These are phyloP conservation scores for Pseudognaphalium luteoalbum DNA, from an alignment of 129 eudicot genomes.

Conservation along the genomic window DNA sequence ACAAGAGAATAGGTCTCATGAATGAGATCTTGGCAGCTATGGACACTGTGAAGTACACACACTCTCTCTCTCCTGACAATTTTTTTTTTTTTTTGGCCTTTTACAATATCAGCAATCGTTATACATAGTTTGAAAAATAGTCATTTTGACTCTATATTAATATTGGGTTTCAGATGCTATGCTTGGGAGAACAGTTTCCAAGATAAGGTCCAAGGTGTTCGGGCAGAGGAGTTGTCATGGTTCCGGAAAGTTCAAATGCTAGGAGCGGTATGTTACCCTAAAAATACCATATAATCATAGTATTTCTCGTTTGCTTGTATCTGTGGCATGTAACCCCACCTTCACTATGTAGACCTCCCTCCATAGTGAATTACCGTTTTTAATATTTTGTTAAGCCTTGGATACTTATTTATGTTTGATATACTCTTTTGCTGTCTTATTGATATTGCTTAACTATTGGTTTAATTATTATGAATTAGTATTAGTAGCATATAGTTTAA, in stretches of 20 bases:
- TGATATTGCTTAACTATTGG: not conserved
- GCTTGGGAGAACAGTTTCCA: slow-evolving; percentile 97
- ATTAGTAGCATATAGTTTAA: not conserved
- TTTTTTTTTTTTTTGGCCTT: not conserved
- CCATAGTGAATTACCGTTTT: no score
- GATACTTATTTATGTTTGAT: not conserved
- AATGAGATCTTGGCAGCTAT: slow-evolving; percentile 94
- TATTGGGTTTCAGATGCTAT: slow-evolving; percentile 57
- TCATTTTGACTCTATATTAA: slow-evolving; percentile 12
- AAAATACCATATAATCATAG: not conserved
- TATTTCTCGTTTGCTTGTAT: no score
- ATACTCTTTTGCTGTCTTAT: not conserved
- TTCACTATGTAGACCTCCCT: no score
- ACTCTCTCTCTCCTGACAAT: slow-evolving; percentile 2
- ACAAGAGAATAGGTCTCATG: slow-evolving; percentile 89
- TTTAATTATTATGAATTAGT: not conserved
- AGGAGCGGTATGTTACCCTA: slow-evolving; percentile 73
- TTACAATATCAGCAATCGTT: slow-evolving; percentile 3
- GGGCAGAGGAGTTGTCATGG: slow-evolving; percentile 80
- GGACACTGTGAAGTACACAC: slow-evolving; percentile 87
- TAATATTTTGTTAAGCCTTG: not conserved
- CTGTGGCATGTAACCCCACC: no score
- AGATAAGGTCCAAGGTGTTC: slow-evolving; percentile 66
- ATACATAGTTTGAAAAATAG: not conserved
- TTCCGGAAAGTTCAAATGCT: slow-evolving; percentile 75